phyloP scores from a whole-genome alignment of 192 early-diverging fungal species.

The Kickxella alabastrina region DNA sequence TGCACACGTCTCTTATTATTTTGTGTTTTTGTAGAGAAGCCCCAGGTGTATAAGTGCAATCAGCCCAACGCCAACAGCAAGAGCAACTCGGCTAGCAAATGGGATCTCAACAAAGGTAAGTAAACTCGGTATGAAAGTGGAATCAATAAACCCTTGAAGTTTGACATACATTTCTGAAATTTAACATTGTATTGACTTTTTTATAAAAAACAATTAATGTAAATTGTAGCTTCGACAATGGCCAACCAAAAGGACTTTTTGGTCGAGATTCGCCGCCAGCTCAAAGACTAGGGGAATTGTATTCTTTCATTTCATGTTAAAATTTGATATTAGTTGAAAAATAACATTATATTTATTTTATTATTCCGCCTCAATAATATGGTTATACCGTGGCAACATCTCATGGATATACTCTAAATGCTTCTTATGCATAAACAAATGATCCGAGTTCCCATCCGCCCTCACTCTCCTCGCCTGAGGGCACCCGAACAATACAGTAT shows the following conservation, averaged over 20 bases:
- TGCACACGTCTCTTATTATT: not conserved
- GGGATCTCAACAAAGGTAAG: slow-evolving; percentile 28
- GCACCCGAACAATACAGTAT: slow-evolving; percentile 44
- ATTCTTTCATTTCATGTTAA: not conserved
- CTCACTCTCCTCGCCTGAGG: slow-evolving; percentile 31
- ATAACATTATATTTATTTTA: not conserved
- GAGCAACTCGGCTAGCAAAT: slow-evolving; percentile 14
- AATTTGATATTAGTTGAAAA: not conserved
- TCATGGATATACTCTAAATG: slow-evolving; percentile 50
- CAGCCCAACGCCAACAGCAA: not conserved
- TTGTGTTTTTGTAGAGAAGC: not conserved
- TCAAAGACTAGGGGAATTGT: not conserved
- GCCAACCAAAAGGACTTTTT: slow-evolving; percentile 48
- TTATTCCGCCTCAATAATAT: slow-evolving; percentile 48
- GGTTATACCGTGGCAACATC: slow-evolving; percentile 52
- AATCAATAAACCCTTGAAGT: no score
- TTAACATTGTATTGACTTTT: no score
- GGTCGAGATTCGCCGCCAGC: slow-evolving; percentile 41
- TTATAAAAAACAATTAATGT: no score
- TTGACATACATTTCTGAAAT: no score
- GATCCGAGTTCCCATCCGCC: slow-evolving; percentile 19
- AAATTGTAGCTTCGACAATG: slow-evolving; percentile 38
- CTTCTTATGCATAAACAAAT: slow-evolving; percentile 25
- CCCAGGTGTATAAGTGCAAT: not conserved
- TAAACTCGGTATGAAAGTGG: no score